Conservation (phyloP, 2,329 filamentous ascomycete genomes). For the Cercospora sp. region DNA sequence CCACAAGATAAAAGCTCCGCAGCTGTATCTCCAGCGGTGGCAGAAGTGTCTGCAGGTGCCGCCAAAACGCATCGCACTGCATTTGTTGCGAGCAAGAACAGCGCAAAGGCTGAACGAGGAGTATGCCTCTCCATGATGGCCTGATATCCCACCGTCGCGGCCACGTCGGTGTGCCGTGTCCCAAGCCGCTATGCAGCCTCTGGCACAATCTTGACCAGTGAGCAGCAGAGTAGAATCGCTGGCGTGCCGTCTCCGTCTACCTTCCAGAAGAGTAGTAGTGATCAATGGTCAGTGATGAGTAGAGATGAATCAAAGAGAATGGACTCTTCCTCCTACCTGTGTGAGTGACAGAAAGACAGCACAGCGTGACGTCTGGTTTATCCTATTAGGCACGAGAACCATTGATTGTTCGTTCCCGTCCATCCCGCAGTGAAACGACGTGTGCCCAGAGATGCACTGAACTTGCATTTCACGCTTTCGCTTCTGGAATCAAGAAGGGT, state of each 20-base stretch:
- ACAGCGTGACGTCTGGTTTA: neutral
- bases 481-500: neutral
- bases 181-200: neutral
- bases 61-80: neutral
- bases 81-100: neutral
- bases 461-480: neutral
- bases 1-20: conserved; percentile 8
- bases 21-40: neutral
- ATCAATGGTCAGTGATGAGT: neutral
- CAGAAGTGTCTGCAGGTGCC: neutral
- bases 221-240: neutral
- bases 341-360: neutral
- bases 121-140: neutral
- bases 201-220: neutral
- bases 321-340: neutral
- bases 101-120: neutral
- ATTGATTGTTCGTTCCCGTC: neutral
- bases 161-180: neutral
- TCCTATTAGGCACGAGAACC: neutral
- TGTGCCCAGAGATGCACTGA: neutral
- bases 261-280: neutral
- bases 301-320: neutral
- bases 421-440: neutral
- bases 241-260: neutral
- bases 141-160: neutral